Percentiles rank a stretch among this genome's conserved stretches.
Evolutionary conservation across 2,329 filamentous ascomycete genomes (phyloP).

Genomic region (Hypoxylon sp.): DNA sequence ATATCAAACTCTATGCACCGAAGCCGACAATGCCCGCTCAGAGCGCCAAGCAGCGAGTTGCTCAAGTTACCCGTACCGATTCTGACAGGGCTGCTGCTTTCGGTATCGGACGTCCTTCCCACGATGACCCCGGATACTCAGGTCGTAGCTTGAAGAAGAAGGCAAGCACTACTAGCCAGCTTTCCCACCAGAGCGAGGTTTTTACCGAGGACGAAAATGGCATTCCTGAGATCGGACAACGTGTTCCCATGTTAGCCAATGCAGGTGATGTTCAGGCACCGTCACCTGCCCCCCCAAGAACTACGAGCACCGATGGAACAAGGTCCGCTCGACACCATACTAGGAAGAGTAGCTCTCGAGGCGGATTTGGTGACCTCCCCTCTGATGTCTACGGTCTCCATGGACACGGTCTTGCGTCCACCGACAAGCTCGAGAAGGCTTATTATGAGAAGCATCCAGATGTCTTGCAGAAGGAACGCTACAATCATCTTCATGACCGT

Average conservation of each 20-base stretch:
- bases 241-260: slow-evolving; percentile 93
- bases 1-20: slow-evolving; percentile 89
- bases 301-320: slow-evolving; percentile 56
- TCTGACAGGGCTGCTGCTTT: slow-evolving; percentile 89
- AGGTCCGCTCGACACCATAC: slow-evolving; percentile 68
- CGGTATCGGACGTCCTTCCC: slow-evolving; percentile 80
- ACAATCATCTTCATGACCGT: slow-evolving; percentile 68
- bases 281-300: slow-evolving; percentile 78
- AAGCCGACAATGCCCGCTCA: slow-evolving; percentile 86
- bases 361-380: slow-evolving; percentile 76
- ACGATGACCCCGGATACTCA: slow-evolving; percentile 66
- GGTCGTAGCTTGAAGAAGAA: slow-evolving; percentile 73
- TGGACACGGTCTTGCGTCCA: slow-evolving; percentile 82
- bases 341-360: slow-evolving; percentile 78
- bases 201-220: slow-evolving; percentile 82
- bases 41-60: slow-evolving; percentile 87
- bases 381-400: slow-evolving; percentile 95
- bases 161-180: slow-evolving; percentile 68
- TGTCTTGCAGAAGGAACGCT: slow-evolving; percentile 80
- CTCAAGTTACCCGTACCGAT: slow-evolving; percentile 89
- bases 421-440: slow-evolving; percentile 88
- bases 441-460: slow-evolving; percentile 96
- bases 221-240: slow-evolving; percentile 91
- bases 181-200: slow-evolving; percentile 64
- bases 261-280: slow-evolving; percentile 97